Evolutionary conservation across 73 alveolate species (phyloP).

Genomic region (Paramecium pentaurelia): DNA sequence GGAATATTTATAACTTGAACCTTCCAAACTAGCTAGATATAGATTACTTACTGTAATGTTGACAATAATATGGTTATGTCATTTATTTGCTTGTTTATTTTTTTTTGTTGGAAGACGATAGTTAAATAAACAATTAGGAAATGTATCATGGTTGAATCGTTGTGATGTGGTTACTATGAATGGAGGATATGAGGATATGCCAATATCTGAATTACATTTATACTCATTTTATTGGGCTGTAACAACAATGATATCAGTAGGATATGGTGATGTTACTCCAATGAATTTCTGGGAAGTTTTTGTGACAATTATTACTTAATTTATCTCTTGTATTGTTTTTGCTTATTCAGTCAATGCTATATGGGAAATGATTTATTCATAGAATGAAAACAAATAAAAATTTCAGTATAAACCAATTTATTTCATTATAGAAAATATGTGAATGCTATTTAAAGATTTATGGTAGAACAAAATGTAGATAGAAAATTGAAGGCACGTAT

Average conservation of each 20-base stretch:
- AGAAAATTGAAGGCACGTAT: slow-evolving; percentile 41
- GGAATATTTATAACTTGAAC: not conserved
- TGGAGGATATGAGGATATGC: not conserved
- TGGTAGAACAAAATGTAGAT: slow-evolving; percentile 49
- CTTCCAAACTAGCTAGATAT: not conserved
- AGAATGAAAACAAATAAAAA: slow-evolving; percentile 13
- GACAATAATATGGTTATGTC: slow-evolving; percentile 25
- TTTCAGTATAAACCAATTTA: not conserved
- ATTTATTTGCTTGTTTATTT: slow-evolving; percentile 26
- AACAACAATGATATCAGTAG: slow-evolving; percentile 58
- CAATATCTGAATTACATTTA: not conserved
- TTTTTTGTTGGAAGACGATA: not conserved
- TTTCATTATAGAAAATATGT: slow-evolving; percentile 26
- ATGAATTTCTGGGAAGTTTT: slow-evolving; percentile 39
- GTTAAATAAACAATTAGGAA: not conserved
- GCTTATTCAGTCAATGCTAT: slow-evolving; percentile 61
- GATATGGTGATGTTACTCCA: slow-evolving; percentile 63
- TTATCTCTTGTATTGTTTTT: slow-evolving; percentile 57
- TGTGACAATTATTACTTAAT: slow-evolving; percentile 13
- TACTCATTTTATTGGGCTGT: slow-evolving; percentile 59
- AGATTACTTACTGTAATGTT: not conserved
- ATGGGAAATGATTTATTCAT: slow-evolving; percentile 38
- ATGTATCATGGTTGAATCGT: not conserved
- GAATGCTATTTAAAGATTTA: slow-evolving; percentile 53
- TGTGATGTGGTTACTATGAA: not conserved